Conservation (phyloP, 192 early-diverging fungal genomes). For the Helicostylum pulchrum region DNA sequence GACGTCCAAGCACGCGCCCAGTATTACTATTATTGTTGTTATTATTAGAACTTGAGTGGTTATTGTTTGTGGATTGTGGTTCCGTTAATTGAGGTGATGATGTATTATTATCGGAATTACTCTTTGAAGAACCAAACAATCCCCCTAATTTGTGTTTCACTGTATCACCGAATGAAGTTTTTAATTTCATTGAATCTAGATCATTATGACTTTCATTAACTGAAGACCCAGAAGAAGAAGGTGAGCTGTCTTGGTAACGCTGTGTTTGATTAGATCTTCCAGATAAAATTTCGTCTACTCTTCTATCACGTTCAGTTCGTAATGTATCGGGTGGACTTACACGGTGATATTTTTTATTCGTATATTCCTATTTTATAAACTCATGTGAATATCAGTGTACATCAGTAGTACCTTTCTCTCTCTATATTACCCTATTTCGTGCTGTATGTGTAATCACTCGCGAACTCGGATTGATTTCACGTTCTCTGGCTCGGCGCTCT, state of each 20-base stretch:
- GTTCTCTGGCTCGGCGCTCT: conserved; percentile 10
- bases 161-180: background rate
- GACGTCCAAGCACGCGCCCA: conserved; percentile 13
- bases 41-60: background rate
- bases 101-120: background rate
- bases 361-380: conserved; percentile 1
- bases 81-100: background rate
- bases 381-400: background rate
- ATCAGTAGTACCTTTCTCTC: background rate
- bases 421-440: background rate
- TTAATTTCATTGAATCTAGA: background rate
- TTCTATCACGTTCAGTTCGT: conserved; percentile 18
- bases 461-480: background rate
- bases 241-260: background rate
- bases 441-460: background rate
- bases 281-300: conserved; percentile 24
- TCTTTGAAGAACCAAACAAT: background rate
- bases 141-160: conserved; percentile 8
- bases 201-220: background rate
- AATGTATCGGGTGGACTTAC: background rate
- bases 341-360: background rate
- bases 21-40: background rate
- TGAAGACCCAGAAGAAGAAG: background rate
- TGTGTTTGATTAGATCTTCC: conserved; percentile 2
- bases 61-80: background rate